These are phyloP conservation scores for Adansonia gregorii DNA, from an alignment of 441 rosid species.

Conservation along the genomic window DNA sequence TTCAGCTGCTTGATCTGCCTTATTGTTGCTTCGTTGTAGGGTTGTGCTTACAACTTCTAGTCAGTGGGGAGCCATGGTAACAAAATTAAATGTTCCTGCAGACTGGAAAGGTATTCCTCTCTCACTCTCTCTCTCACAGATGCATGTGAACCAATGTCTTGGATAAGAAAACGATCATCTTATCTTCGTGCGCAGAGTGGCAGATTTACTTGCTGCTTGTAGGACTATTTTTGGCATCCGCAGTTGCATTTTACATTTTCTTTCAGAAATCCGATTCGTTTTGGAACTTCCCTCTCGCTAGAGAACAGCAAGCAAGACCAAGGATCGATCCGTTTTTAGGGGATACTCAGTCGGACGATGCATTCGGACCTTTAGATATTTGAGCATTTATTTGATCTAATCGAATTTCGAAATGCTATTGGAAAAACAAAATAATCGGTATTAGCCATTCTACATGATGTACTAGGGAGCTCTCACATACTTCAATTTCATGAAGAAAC, in stretches of 20 bases:
- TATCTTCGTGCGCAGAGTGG: conserved; percentile 69
- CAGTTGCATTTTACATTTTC: conserved; percentile 71
- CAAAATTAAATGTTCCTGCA: conserved; percentile 81
- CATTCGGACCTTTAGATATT: conserved; percentile 71
- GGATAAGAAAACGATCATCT: conserved; percentile 8
- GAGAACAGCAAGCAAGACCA: conserved; percentile 55
- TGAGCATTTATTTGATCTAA: conserved; percentile 32
- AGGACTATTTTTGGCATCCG: conserved; percentile 83
- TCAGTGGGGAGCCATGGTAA: conserved; percentile 83
- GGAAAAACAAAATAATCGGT: background rate
- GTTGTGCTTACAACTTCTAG: conserved; percentile 75
- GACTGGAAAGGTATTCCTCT: conserved; percentile 84
- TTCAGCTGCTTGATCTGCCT: conserved; percentile 21
- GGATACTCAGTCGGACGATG: conserved; percentile 69
- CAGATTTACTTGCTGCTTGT: conserved; percentile 75
- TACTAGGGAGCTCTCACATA: background rate
- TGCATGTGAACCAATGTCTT: background rate
- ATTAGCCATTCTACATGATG: background rate
- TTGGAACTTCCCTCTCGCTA: conserved; percentile 73
- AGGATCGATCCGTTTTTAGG: conserved; percentile 57
- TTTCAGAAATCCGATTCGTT: conserved; percentile 85
- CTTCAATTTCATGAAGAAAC: background rate
- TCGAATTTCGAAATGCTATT: background rate
- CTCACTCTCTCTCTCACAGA: conserved; percentile 11
- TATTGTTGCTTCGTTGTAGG: conserved; percentile 42